Conservation (phyloP, 2,329 filamentous ascomycete species). For the Daldinia sp. region DNA sequence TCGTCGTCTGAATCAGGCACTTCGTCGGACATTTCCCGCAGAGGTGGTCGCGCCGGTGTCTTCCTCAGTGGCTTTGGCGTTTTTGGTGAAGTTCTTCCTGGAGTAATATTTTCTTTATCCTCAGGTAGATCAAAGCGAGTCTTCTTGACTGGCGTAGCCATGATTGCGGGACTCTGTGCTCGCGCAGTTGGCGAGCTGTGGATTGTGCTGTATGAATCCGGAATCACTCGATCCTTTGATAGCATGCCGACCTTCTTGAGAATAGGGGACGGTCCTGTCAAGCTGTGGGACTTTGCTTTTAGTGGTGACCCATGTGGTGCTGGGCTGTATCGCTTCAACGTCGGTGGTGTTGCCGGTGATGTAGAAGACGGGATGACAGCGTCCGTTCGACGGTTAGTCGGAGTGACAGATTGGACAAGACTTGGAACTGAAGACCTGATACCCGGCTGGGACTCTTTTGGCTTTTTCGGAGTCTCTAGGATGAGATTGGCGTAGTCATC, state of each 20-base stretch:
- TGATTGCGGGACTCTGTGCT: slow-evolving; percentile 34
- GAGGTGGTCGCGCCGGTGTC: slow-evolving; percentile 35
- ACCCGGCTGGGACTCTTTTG: slow-evolving; percentile 1
- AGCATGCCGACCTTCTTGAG: slow-evolving; percentile 38
- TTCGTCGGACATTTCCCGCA: slow-evolving; percentile 46
- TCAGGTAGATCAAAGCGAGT: slow-evolving; percentile 44
- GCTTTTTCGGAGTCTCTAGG: slow-evolving; percentile 43
- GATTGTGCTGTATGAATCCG: slow-evolving; percentile 44
- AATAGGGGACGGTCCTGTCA: slow-evolving; percentile 31
- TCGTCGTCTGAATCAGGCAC: slow-evolving; percentile 46
- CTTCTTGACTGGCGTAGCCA: slow-evolving; percentile 40
- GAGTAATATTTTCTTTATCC: slow-evolving; percentile 48
- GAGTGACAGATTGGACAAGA: slow-evolving; percentile 39
- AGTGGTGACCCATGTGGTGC: slow-evolving; percentile 41
- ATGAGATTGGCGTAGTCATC: slow-evolving; percentile 38
- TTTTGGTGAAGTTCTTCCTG: slow-evolving; percentile 46
- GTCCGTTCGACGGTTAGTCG: slow-evolving; percentile 38
- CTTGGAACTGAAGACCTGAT: slow-evolving; percentile 34
- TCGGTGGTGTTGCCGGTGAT: slow-evolving; percentile 42
- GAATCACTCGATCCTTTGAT: slow-evolving; percentile 39
- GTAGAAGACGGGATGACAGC: slow-evolving; percentile 45
- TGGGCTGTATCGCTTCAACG: slow-evolving; percentile 39
- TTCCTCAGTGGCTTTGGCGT: slow-evolving; percentile 40
- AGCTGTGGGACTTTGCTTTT: slow-evolving; percentile 40
- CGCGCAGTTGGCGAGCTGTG: slow-evolving; percentile 41